These are phyloP conservation scores for Tolypocladium ovalisporum DNA, from an alignment of 2,329 filamentous ascomycete genomes.

Conservation along the genomic window DNA sequence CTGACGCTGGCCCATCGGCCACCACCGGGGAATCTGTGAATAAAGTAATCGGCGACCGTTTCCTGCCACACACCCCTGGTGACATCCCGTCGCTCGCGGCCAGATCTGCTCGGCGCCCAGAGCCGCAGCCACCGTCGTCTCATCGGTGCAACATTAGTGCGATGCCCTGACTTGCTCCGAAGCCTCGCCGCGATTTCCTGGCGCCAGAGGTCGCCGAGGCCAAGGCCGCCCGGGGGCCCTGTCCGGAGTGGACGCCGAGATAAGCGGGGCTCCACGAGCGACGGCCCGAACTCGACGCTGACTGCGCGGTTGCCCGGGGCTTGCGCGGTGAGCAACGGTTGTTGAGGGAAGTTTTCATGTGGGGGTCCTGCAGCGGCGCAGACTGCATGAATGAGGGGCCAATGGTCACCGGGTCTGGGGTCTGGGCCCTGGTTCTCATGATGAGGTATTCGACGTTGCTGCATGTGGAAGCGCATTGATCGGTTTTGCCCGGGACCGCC, in stretches of 20 bases:
- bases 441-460: neutral
- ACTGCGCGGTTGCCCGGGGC: neutral
- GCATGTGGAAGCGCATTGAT: neutral
- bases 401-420: neutral
- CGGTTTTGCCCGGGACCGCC: neutral
- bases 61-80: neutral
- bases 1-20: neutral
- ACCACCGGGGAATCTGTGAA: neutral
- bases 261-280: neutral
- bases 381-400: neutral
- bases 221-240: neutral
- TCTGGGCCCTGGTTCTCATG: too few species aligned
- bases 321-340: neutral
- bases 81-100: neutral
- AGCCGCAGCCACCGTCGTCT: neutral
- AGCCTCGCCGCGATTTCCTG: neutral
- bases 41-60: neutral
- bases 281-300: neutral
- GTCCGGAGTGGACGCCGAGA: neutral
- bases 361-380: neutral
- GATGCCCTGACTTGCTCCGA: neutral
- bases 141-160: neutral
- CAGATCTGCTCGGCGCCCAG: too few species aligned
- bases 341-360: neutral
- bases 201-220: neutral